Conservation (phyloP, 495 filamentous ascomycete genomes). For the Neurospora sp. region DNA sequence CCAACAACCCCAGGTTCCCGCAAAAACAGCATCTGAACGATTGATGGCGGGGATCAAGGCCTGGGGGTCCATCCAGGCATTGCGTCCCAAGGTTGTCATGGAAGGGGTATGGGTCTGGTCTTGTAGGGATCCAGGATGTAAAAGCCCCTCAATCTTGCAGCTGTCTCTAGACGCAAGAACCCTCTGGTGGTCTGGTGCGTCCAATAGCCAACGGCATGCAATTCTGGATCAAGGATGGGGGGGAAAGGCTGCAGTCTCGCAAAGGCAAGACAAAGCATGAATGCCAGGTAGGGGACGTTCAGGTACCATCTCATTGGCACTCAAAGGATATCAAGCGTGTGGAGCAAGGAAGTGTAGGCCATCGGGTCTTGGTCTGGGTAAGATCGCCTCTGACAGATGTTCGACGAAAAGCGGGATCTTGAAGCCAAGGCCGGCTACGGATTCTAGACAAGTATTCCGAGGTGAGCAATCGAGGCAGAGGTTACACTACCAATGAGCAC, state of each 20-base stretch:
- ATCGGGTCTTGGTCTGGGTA: not conserved
- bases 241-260: not conserved
- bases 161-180: not conserved
- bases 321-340: not conserved
- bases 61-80: not conserved
- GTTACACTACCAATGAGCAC: not conserved
- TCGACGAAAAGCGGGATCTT: not conserved
- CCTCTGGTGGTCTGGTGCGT: no score
- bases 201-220: not conserved
- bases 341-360: not conserved
- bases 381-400: not conserved
- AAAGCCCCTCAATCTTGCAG: not conserved
- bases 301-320: not conserved
- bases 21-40: not conserved
- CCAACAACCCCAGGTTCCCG: not conserved
- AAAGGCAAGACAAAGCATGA: not conserved
- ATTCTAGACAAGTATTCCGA: not conserved
- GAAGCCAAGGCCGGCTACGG: not conserved
- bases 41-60: not conserved
- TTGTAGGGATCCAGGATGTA: not conserved
- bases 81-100: not conserved
- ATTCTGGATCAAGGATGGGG: not conserved
- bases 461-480: not conserved
- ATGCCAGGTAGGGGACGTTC: not conserved
- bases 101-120: not conserved